Percentiles rank a stretch among this genome's conserved stretches.
Evolutionary conservation across 208 protist species (phyloP).

Genomic region (Crithidia thermophila): DNA sequence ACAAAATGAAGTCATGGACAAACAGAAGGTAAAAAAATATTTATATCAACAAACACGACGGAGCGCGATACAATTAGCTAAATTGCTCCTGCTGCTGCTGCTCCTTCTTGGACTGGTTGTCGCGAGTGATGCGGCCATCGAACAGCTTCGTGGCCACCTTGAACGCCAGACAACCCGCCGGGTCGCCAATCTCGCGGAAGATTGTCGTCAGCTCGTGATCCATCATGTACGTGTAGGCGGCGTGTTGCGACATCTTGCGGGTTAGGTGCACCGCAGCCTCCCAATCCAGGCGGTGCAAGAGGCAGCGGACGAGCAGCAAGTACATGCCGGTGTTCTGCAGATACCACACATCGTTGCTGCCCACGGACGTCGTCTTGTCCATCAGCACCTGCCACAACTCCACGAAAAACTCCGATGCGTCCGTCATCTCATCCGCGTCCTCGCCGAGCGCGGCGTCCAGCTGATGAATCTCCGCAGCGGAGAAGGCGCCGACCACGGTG

Average conservation of each 20-base stretch:
- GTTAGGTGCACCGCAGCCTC: conserved; percentile 84
- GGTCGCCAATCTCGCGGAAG: conserved; percentile 87
- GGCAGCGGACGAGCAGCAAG: conserved; percentile 71
- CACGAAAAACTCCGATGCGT: conserved; percentile 72
- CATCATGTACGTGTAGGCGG: conserved; percentile 85
- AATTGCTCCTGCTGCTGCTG: conserved; percentile 49
- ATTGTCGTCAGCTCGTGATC: conserved; percentile 82
- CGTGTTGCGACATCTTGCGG: conserved; percentile 65
- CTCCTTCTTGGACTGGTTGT: conserved; percentile 71
- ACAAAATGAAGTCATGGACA: neutral
- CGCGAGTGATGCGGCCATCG: conserved; percentile 82
- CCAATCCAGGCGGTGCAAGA: conserved; percentile 88
- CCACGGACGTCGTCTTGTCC: conserved; percentile 49
- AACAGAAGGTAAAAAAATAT: conserved; percentile 1
- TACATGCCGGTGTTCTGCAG: conserved; percentile 87
- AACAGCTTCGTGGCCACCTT: conserved; percentile 90
- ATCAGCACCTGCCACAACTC: conserved; percentile 77
- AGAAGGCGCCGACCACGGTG: conserved; percentile 1
- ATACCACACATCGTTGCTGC: conserved; percentile 77
- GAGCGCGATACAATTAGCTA: neutral
- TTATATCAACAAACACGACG: neutral
- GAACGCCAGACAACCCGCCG: conserved; percentile 80
- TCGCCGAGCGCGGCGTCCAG: conserved; percentile 17
- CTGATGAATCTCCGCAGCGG: conserved; percentile 10
- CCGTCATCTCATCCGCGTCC: neutral